A percentile compares a stretch with the other conserved stretches of the same genome.
phyloP scores from a whole-genome alignment of 129 eudicot genomes.

The Glebionis coronaria region DNA sequence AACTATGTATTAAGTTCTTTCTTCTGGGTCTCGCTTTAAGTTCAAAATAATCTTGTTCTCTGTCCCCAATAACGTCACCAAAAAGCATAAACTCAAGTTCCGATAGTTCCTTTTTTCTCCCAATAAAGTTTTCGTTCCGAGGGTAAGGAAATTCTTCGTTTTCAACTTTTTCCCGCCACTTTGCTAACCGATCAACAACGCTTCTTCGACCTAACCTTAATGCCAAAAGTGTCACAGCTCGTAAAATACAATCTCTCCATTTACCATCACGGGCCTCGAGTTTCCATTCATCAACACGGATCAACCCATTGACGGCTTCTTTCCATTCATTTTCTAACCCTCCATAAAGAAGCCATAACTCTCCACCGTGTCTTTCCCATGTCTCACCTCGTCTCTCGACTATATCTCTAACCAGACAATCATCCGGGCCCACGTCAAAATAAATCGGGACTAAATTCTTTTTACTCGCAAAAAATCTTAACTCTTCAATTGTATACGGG shows the following conservation, averaged over 20 bases:
- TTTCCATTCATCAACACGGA: slow-evolving; percentile 93
- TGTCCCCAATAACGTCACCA: slow-evolving; percentile 87
- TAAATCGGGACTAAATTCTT: slow-evolving; percentile 88
- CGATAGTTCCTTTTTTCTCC: slow-evolving; percentile 86
- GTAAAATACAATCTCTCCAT: slow-evolving; percentile 92
- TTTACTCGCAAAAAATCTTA: slow-evolving; percentile 78
- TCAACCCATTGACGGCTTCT: slow-evolving; percentile 76
- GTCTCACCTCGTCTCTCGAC: slow-evolving; percentile 84
- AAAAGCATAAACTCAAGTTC: slow-evolving; percentile 92
- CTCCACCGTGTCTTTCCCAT: slow-evolving; percentile 93
- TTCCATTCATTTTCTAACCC: slow-evolving; percentile 93
- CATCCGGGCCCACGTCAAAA: slow-evolving; percentile 86
- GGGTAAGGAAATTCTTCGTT: slow-evolving; percentile 92
- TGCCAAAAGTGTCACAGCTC: slow-evolving; percentile 87
- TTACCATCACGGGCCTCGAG: slow-evolving; percentile 87
- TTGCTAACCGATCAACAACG: slow-evolving; percentile 72
- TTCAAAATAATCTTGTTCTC: slow-evolving; percentile 82
- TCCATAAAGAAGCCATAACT: slow-evolving; percentile 79
- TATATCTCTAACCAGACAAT: slow-evolving; percentile 88
- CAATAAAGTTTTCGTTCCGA: slow-evolving; percentile 78
- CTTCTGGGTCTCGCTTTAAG: slow-evolving; percentile 72
- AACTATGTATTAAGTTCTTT: slow-evolving; percentile 52
- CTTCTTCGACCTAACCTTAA: slow-evolving; percentile 88
- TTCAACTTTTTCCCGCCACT: slow-evolving; percentile 88
- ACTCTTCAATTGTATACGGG: slow-evolving; percentile 85